Conservation (phyloP, 257 asterid genomes). For the Plantago elongata region DNA sequence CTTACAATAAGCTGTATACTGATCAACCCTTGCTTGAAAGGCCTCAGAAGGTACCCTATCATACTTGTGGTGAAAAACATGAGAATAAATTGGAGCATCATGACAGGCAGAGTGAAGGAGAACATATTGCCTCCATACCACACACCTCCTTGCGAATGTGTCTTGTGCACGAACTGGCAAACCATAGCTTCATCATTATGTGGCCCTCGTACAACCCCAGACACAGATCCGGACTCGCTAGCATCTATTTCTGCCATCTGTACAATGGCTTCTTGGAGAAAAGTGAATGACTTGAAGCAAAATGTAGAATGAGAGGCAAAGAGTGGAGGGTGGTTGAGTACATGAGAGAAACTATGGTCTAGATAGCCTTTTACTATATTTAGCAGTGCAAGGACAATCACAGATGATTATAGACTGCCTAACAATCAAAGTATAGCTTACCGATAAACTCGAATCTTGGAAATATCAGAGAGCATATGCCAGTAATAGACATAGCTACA, state of each 20-base stretch:
- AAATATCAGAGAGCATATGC: no score
- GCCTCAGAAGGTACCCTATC: conserved; percentile 26
- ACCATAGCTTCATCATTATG: conserved; percentile 29
- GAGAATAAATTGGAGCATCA: conserved; percentile 32
- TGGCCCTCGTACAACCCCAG: conserved; percentile 40
- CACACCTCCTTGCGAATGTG: conserved; percentile 34
- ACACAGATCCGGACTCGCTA: conserved; percentile 8
- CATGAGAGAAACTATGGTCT: conserved; percentile 13
- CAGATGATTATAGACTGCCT: conserved; percentile 2
- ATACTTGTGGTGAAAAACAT: conserved; percentile 28
- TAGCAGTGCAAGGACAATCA: conserved; percentile 22
- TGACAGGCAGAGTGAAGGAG: conserved; percentile 30
- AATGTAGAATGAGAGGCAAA: not conserved
- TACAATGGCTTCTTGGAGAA: not conserved
- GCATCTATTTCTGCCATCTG: not conserved
- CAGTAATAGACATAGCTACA: no score
- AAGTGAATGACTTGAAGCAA: not conserved
- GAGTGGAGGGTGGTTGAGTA: not conserved
- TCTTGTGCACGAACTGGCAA: conserved; percentile 34
- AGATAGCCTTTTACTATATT: conserved; percentile 17
- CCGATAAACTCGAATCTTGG: no score
- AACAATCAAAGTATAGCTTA: no score
- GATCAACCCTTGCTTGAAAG: conserved; percentile 50
- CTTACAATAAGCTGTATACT: conserved; percentile 60
- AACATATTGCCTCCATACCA: conserved; percentile 47